Evolutionary conservation across 169 alveolate species (phyloP), one percentile per base, ranked within the genome.

Genomic region (Eimeria mitis): DNA sequence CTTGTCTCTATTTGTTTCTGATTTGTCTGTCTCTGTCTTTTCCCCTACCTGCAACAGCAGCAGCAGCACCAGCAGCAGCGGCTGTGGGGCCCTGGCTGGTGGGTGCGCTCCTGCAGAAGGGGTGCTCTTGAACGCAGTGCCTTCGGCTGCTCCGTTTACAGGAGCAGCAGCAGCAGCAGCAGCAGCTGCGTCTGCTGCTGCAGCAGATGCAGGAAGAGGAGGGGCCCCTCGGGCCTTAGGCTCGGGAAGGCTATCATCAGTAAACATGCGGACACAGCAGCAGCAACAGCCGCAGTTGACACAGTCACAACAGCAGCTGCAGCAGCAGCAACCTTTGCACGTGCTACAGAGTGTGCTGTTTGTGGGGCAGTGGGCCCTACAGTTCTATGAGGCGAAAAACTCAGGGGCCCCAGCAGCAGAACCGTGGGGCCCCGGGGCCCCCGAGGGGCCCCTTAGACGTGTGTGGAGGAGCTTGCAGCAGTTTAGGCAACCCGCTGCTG

Each of bases 41-140:
- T 81, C 89, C 54, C 89, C 89, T 9, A 47, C 42, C 78, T 21
- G 79, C 79, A 56, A 79, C 91, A 84, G 91, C 76, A 59, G 78
- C 56, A 23, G 44, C 91, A 81, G 52, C 42, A 47, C 68, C 88
- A 78, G 88, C 65, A 78, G 88, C 88, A 23, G 88, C 88, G 23
- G 63, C n/a, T 34, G 71, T 31, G 89, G 89, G n/a, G n/a, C 31
- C 25, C n/a, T 31, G 19, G 63, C 89, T 52, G 70, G 52, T 81
- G 89, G 52, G 6, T 47, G 89, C 54, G 49, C 70, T 14, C 31
- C 44, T n/a, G 49, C 70, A 19, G 89, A 54, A 28, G 68, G 73
- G 54, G 49, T 49, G 89, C 89, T 49, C 40, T 13, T 75, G 63
- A 75, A 68, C 13, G 28, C 49, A 9, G 44, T 44, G 85, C 85